Evolutionary conservation across 108 stramenopile species (phyloP).

Genomic region (Stephanodiscus triporus): DNA sequence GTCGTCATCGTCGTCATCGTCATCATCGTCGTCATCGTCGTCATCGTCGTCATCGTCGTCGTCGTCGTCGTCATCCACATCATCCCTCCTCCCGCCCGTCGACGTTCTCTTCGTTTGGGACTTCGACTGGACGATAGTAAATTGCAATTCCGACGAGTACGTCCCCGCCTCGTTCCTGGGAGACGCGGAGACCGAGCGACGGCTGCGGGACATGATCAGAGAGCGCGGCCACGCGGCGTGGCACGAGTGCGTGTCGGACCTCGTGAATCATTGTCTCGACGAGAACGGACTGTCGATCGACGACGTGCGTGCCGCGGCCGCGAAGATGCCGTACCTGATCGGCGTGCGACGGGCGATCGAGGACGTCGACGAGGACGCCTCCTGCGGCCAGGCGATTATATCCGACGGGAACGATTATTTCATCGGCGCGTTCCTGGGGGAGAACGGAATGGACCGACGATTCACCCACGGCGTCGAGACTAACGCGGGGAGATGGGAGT

Average conservation of each 20-base stretch:
- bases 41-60: conserved; percentile 24
- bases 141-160: conserved; percentile 55
- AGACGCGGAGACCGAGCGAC: conserved; percentile 5
- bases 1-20: conserved; percentile 30
- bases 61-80: conserved; percentile 24
- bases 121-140: conserved; percentile 54
- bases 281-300: conserved; percentile 20
- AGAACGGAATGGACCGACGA: conserved; percentile 29
- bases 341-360: conserved; percentile 30
- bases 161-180: conserved; percentile 49
- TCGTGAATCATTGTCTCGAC: conserved; percentile 28
- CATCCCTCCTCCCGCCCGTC: conserved; percentile 25
- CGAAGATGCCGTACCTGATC: conserved; percentile 39
- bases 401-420: conserved; percentile 51
- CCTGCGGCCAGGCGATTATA: conserved; percentile 43
- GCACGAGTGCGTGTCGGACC: conserved; percentile 38
- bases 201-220: conserved; percentile 15
- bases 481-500: conserved; percentile 30
- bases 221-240: conserved; percentile 27
- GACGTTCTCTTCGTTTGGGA: conserved; percentile 54
- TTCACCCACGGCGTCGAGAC: conserved; percentile 46
- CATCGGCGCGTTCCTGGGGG: conserved; percentile 34
- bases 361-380: conserved; percentile 11
- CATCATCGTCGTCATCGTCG: conserved; percentile 3
- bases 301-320: conserved; percentile 33